Conservation (phyloP, 495 filamentous ascomycete species). For the Cetradonia linearis region DNA sequence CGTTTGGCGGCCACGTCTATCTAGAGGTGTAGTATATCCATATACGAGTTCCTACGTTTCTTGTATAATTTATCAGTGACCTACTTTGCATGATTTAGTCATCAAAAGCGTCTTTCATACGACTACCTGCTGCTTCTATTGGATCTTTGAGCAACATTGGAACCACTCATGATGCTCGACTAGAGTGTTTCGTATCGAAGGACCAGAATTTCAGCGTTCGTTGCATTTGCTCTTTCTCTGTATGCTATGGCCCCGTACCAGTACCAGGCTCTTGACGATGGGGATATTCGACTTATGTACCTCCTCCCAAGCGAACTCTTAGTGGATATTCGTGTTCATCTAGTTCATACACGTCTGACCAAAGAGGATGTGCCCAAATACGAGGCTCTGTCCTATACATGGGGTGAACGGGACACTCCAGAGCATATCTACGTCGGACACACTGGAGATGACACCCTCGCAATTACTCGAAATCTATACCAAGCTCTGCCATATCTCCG, state of each 20-base stretch:
- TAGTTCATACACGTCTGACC: neutral
- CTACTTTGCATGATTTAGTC: too few relatives aligned
- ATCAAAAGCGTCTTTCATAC: too few relatives aligned
- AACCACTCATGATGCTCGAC: neutral
- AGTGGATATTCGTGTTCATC: neutral
- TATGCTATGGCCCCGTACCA: neutral
- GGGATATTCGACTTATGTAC: neutral
- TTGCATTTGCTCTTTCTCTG: neutral
- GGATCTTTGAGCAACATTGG: neutral
- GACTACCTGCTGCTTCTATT: too few relatives aligned
- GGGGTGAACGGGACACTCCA: conserved; percentile 5
- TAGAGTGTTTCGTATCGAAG: neutral
- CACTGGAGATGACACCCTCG: neutral
- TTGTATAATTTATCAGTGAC: neutral
- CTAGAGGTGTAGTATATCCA: too few relatives aligned
- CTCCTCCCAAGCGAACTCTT: neutral
- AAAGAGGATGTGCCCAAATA: neutral
- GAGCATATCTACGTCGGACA: neutral
- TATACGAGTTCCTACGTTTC: neutral
- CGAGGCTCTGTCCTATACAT: conserved; percentile 14
- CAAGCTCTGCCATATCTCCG: conserved; percentile 3
- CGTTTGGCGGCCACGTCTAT: neutral
- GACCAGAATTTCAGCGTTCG: neutral
- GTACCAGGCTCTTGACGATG: neutral
- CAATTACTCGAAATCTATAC: neutral